Conservation (phyloP, 768 basidiomycete genomes). For the Paxillus involutus region DNA sequence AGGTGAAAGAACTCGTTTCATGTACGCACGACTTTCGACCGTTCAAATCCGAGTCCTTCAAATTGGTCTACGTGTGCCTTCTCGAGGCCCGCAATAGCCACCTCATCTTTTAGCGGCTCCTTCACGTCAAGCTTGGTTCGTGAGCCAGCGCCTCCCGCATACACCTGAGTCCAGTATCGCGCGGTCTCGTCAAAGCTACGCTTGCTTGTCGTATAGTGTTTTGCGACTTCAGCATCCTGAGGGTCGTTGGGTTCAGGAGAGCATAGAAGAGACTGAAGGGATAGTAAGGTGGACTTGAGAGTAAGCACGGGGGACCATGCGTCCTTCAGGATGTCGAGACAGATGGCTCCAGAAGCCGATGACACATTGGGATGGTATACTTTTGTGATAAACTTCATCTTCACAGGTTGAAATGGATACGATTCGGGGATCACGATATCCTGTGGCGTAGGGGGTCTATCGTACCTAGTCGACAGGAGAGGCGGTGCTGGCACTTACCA, state of each 20-base stretch:
- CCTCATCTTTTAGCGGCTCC: conserved; percentile 41
- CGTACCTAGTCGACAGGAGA: conserved; percentile 1
- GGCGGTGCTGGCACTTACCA: conserved; percentile 53
- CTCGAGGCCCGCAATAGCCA: conserved; percentile 79
- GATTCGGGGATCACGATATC: conserved; percentile 93
- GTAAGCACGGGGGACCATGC: conserved; percentile 96
- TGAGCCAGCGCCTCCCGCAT: conserved; percentile 71
- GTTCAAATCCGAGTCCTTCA: conserved; percentile 77
- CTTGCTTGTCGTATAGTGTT: conserved; percentile 91
- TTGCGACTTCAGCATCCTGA: conserved; percentile 97
- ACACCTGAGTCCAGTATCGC: conserved; percentile 89
- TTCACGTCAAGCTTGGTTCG: conserved; percentile 37
- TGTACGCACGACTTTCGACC: conserved; percentile 78
- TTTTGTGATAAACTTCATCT: conserved; percentile 98
- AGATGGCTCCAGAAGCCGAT: conserved; percentile 92
- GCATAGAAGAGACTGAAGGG: conserved; percentile 89
- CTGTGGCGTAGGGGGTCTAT: conserved; percentile 36
- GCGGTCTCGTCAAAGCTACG: conserved; percentile 90
- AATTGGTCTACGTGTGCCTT: conserved; percentile 83
- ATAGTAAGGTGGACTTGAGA: conserved; percentile 94
- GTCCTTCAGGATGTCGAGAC: conserved; percentile 82
- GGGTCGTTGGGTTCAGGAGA: conserved; percentile 95
- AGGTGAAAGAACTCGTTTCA: background rate
- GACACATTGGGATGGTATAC: conserved; percentile 97
- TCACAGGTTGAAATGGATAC: conserved; percentile 91